These are phyloP conservation scores for Beta macrorhiza DNA, from an alignment of 179 eudicot genomes.

Conservation along the genomic window DNA sequence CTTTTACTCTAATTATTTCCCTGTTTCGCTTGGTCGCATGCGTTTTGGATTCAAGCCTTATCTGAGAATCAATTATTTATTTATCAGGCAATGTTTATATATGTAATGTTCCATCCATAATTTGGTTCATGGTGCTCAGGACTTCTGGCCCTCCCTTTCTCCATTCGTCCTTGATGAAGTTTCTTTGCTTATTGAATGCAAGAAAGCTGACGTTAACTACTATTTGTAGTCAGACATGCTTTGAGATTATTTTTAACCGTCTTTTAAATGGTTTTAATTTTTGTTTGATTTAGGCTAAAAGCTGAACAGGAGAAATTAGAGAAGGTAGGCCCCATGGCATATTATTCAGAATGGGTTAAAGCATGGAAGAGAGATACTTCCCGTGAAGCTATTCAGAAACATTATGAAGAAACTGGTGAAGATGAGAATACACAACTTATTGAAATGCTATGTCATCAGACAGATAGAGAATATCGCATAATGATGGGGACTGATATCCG, in stretches of 20 bases:
- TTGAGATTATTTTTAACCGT: background rate
- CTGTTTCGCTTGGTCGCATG: background rate
- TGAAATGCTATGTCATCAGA: conserved; percentile 83
- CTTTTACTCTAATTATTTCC: background rate
- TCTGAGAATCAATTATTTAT: background rate
- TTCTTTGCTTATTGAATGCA: background rate
- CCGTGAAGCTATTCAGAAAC: conserved; percentile 87
- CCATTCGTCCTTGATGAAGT: background rate
- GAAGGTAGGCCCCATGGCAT: conserved; percentile 78
- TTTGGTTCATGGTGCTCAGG: background rate
- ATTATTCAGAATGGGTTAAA: conserved; percentile 94
- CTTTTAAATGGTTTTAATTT: conserved; percentile 19
- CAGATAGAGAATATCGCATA: conserved; percentile 88
- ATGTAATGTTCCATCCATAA: background rate
- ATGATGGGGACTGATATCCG: conserved; percentile 97
- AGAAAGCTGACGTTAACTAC: background rate
- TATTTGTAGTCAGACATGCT: background rate
- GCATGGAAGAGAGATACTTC: conserved; percentile 95
- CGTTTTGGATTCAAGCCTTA: background rate
- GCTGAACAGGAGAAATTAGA: conserved; percentile 76
- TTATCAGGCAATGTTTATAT: background rate
- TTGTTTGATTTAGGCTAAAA: conserved; percentile 51
- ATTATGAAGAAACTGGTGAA: conserved; percentile 99
- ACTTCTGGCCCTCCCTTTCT: background rate
- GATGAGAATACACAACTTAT: conserved; percentile 91